phyloP scores from a whole-genome alignment of 2,329 filamentous ascomycete genomes.

The Alternaria brassicicola region DNA sequence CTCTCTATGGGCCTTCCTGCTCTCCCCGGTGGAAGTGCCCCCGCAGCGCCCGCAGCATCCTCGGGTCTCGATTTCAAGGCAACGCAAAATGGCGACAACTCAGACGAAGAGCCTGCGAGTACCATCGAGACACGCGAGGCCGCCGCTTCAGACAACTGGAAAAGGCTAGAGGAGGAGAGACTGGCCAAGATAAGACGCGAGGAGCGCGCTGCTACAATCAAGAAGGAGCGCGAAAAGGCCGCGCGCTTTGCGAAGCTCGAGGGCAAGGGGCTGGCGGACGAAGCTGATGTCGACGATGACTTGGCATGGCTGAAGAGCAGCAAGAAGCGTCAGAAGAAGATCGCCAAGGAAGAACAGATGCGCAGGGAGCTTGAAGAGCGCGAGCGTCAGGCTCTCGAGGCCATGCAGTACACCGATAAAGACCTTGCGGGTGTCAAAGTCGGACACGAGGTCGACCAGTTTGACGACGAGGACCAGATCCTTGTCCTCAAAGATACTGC shows the following conservation, averaged over 20 bases:
- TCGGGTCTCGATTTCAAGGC: conserved; percentile 64
- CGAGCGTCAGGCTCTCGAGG: conserved; percentile 66
- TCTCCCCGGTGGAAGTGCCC: conserved; percentile 67
- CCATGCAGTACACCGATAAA: conserved; percentile 75
- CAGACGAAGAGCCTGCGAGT: conserved; percentile 74
- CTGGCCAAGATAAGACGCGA: conserved; percentile 78
- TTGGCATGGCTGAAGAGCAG: conserved; percentile 85
- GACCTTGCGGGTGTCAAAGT: conserved; percentile 92
- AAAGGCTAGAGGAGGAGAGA: conserved; percentile 69
- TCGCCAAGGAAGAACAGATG: conserved; percentile 71
- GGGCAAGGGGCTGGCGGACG: conserved; percentile 84
- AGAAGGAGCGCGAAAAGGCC: conserved; percentile 83
- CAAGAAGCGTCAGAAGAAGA: conserved; percentile 94
- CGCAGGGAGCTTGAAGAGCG: conserved; percentile 81
- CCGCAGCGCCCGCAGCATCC: conserved; percentile 62
- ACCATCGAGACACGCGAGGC: conserved; percentile 84
- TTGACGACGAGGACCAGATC: conserved; percentile 85
- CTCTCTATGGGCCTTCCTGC: conserved; percentile 88
- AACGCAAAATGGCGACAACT: conserved; percentile 54
- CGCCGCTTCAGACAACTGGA: conserved; percentile 76
- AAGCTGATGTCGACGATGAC: conserved; percentile 72
- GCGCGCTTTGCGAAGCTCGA: conserved; percentile 77
- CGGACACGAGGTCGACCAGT: conserved; percentile 81
- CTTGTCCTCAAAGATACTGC: conserved; percentile 93
- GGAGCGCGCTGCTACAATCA: conserved; percentile 79